Conservation (phyloP, 352 stramenopile genomes). For the Pythium biforme region DNA sequence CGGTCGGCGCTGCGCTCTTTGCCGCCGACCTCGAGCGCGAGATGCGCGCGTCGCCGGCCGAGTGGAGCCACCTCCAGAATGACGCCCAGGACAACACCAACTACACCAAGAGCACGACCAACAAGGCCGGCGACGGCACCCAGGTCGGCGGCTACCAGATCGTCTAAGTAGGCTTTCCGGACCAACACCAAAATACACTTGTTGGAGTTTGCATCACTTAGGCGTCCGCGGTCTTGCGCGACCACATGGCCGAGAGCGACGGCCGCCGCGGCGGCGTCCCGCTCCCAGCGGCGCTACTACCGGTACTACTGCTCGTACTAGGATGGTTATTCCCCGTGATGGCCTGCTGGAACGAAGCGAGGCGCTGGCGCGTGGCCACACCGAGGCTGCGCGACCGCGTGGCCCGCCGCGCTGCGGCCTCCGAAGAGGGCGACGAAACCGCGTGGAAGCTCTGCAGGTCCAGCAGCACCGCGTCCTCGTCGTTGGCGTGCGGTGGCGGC, state of each 20-base stretch:
- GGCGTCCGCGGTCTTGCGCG: not conserved
- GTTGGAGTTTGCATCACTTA: not conserved
- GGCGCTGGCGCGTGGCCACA: not conserved
- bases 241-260: constrained; percentile 11
- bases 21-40: constrained; percentile 64
- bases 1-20: constrained; percentile 63
- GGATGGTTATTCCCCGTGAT: not conserved
- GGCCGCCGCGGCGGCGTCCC: not conserved
- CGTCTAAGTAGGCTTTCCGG: not conserved
- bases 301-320: too few species aligned
- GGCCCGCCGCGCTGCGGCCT: not conserved
- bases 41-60: constrained; percentile 5
- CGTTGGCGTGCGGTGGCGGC: too few species aligned
- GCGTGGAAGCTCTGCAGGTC: too few species aligned
- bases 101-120: not conserved
- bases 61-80: constrained; percentile 1
- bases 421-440: too few species aligned
- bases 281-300: too few species aligned
- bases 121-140: not conserved
- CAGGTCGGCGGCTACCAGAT: constrained; percentile 8
- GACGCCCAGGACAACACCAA: not conserved
- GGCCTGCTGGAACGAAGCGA: constrained; percentile 3
- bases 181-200: not conserved
- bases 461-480: not conserved
- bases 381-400: constrained; percentile 1